Conservation (phyloP, 352 stramenopile genomes). For the Phytophthora syringae region DNA sequence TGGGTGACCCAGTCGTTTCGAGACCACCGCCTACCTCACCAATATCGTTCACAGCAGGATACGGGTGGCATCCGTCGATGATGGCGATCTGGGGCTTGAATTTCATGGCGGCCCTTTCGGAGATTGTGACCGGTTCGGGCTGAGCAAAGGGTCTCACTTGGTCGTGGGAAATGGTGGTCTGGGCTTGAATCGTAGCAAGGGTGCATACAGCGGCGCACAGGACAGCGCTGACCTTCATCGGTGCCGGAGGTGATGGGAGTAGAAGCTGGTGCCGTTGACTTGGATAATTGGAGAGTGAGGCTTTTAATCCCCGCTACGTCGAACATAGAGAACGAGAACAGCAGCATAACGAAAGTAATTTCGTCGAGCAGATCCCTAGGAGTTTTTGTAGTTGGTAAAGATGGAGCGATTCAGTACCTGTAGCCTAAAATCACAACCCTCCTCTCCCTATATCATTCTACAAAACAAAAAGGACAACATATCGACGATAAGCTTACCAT, state of each 20-base stretch:
- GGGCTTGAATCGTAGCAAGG: slow-evolving; percentile 5
- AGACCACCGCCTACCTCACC: slow-evolving; percentile 29
- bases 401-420: neutral
- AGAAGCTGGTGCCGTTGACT: neutral
- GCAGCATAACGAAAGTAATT: neutral
- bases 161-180: slow-evolving; percentile 16
- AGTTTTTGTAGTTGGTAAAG: neutral
- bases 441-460: neutral
- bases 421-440: too few species aligned
- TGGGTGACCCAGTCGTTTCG: slow-evolving; percentile 16
- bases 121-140: slow-evolving; percentile 7
- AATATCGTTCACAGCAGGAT: slow-evolving; percentile 26
- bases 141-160: slow-evolving; percentile 14
- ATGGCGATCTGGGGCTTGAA: slow-evolving; percentile 12
- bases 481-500: too few species aligned
- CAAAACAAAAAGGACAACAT: too few species aligned
- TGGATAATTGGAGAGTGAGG: slow-evolving; percentile 15
- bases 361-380: neutral
- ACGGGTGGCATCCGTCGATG: slow-evolving; percentile 8
- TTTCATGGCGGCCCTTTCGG: slow-evolving; percentile 10
- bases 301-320: neutral
- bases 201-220: neutral
- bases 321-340: neutral
- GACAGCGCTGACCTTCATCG: slow-evolving; percentile 10
- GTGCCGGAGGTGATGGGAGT: neutral